Evolutionary conservation across 2,329 filamentous ascomycete genomes (phyloP).

Genomic region (Coleophoma cylindrospora): DNA sequence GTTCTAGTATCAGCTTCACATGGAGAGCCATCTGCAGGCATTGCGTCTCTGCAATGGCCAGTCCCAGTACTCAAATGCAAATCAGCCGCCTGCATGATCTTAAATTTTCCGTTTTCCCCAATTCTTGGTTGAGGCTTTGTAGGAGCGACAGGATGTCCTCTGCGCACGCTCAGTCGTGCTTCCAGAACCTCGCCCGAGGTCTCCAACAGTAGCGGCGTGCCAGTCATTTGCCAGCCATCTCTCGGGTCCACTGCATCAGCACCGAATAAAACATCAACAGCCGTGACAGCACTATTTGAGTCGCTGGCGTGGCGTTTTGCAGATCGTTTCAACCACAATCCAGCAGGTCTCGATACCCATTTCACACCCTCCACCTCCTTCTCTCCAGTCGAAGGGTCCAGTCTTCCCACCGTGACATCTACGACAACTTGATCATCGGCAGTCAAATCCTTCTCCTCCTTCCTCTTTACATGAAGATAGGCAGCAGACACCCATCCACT

Average conservation of each 20-base stretch:
- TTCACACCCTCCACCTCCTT: conserved; percentile 48
- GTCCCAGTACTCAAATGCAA: conserved; percentile 88
- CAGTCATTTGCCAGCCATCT: conserved; percentile 75
- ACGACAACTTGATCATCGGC: conserved; percentile 58
- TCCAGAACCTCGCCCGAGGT: conserved; percentile 56
- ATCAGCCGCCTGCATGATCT: conserved; percentile 96
- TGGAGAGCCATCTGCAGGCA: conserved; percentile 67
- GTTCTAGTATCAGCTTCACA: conserved; percentile 93
- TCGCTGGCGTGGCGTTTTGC: conserved; percentile 44
- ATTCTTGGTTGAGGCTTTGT: conserved; percentile 73
- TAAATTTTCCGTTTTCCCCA: conserved; percentile 86
- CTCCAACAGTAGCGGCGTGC: conserved; percentile 68
- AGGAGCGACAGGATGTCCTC: conserved; percentile 59
- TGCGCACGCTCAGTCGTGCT: conserved; percentile 72
- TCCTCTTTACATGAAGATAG: conserved; percentile 64
- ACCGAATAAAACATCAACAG: conserved; percentile 66
- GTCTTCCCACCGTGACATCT: conserved; percentile 57
- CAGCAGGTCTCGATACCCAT: conserved; percentile 65
- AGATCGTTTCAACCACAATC: conserved; percentile 58
- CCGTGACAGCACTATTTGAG: conserved; percentile 48
- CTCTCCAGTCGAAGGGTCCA: conserved; percentile 48
- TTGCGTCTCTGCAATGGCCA: conserved; percentile 79
- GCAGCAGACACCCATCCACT: conserved; percentile 60
- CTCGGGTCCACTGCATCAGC: conserved; percentile 82
- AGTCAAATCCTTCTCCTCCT: conserved; percentile 63